Evolutionary conservation across 2,329 filamentous ascomycete species (phyloP), one percentile per base, ranked within the genome.

Genomic region (Penicillium corylophilum): DNA sequence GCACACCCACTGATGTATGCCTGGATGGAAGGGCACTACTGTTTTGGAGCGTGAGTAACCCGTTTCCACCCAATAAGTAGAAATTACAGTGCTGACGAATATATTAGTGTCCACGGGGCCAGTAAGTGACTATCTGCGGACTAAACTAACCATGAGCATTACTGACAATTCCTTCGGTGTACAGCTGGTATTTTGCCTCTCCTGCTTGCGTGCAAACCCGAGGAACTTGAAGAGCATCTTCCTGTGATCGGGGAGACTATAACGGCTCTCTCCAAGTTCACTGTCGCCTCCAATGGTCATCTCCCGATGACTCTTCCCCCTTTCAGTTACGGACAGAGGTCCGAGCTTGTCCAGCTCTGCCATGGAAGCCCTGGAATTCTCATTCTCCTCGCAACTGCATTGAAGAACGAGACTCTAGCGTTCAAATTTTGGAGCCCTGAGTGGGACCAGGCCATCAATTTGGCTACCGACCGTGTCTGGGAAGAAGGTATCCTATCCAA

Each of bases 401-500:
- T 69, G 46, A 66, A 64, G 29, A 67, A 67, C 31, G 23, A 36
- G 1, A 18, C 48, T 5, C 39, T 75, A n/a, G 53, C 62, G 20
- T 44, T 48, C 18, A 51, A 57, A 8, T 63, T 64, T 45, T 74
- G 72, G 72, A 56, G 63, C 26, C 71, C 72, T 2, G 64, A 66
- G 35, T 75, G 73, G 73, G 68, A 74, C 22, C 47, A 67, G 51
- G 66, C 71, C 7, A 63, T 70, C 24, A 55, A 59, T 9, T 50
- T 71, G 8, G 69, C 62, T 4, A 68, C 64, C 31, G 59, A 71
- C 33, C 62, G 62, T n/a, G 61, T 74, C 4, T 75, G 73, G 73
- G 62, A 73, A 46, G 66, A 75, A 60, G 73, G 73, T 0, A 52
- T 76, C 3, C 59, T 76, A 3, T 71, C 66, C 9, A 76, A 75